These are phyloP conservation scores for Alternaria incomplexa DNA, from an alignment of 2,329 filamentous ascomycete genomes.

Conservation along the genomic window DNA sequence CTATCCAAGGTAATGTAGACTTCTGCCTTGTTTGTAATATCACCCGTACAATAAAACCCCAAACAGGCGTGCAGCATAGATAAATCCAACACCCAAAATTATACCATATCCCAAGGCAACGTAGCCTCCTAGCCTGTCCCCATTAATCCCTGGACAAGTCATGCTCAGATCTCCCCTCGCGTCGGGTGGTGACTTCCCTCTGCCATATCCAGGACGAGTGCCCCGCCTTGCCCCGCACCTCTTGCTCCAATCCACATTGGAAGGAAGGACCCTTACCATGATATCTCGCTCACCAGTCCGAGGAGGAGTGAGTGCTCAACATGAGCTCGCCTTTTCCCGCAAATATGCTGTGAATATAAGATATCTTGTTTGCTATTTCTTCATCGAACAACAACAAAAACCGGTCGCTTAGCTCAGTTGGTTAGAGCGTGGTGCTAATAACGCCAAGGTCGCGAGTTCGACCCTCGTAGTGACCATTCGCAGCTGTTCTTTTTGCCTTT, in stretches of 20 bases:
- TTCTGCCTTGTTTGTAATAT: not conserved
- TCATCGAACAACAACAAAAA: not conserved
- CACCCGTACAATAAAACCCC: not conserved
- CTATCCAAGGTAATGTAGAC: not conserved
- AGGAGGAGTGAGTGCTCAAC: not conserved
- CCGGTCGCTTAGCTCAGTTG: not conserved
- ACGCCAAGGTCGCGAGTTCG: conserved; percentile 13
- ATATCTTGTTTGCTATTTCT: not conserved
- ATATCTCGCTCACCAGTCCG: conserved; percentile 7
- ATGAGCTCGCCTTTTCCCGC: too few species aligned
- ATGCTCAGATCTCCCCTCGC: not conserved
- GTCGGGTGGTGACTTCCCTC: not conserved
- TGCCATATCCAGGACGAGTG: too few species aligned
- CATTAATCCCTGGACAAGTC: too few species aligned
- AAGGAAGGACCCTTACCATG: not conserved
- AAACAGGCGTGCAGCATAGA: not conserved
- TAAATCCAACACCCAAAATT: too few species aligned
- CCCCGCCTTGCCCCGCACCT: not conserved
- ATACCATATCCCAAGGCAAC: not conserved
- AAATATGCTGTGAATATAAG: too few species aligned
- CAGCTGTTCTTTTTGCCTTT: not conserved
- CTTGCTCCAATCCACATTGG: not conserved
- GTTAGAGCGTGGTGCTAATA: not conserved
- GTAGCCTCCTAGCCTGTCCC: not conserved
- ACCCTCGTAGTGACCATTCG: conserved; percentile 21